A percentile compares a stretch with the other conserved stretches of the same genome.
phyloP scores from a whole-genome alignment of 495 filamentous ascomycete species.

The Mytilinidion resinicola region DNA sequence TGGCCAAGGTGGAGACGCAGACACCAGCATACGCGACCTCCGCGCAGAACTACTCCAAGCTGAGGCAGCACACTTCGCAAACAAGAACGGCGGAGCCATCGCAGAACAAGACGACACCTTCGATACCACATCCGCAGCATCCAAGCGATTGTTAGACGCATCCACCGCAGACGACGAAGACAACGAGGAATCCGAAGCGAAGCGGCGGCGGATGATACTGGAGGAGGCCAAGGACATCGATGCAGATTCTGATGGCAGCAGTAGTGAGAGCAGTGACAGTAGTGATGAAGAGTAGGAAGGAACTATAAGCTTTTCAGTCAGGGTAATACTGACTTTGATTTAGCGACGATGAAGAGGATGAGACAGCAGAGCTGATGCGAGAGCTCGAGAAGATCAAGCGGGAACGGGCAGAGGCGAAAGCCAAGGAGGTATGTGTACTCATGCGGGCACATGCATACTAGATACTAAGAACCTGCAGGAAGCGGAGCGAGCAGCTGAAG shows the following conservation, averaged over 20 bases:
- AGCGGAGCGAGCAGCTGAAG: constrained; percentile 61
- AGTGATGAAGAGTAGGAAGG: constrained; percentile 62
- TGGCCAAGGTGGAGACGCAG: constrained; percentile 82
- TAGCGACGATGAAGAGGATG: constrained; percentile 73
- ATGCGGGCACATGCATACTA: not conserved
- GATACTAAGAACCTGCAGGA: constrained; percentile 25
- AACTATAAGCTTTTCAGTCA: not conserved
- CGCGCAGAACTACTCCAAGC: constrained; percentile 84
- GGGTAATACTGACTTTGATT: constrained; percentile 5
- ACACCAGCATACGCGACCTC: constrained; percentile 68
- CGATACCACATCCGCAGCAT: constrained; percentile 12
- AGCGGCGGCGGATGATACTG: constrained; percentile 70
- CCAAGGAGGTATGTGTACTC: constrained; percentile 58
- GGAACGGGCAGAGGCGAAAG: constrained; percentile 78
- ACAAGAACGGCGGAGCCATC: constrained; percentile 55
- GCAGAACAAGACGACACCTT: constrained; percentile 9
- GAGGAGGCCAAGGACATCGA: constrained; percentile 87
- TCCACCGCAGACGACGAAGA: constrained; percentile 36
- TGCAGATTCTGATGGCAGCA: constrained; percentile 70
- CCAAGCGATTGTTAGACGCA: constrained; percentile 64
- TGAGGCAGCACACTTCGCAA: constrained; percentile 81
- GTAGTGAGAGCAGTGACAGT: constrained; percentile 54
- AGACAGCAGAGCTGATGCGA: constrained; percentile 80
- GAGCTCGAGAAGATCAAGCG: constrained; percentile 93
- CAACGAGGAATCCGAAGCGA: constrained; percentile 72